These are phyloP conservation scores for Leccinum broughii DNA, from an alignment of 768 basidiomycete species.

Conservation along the genomic window DNA sequence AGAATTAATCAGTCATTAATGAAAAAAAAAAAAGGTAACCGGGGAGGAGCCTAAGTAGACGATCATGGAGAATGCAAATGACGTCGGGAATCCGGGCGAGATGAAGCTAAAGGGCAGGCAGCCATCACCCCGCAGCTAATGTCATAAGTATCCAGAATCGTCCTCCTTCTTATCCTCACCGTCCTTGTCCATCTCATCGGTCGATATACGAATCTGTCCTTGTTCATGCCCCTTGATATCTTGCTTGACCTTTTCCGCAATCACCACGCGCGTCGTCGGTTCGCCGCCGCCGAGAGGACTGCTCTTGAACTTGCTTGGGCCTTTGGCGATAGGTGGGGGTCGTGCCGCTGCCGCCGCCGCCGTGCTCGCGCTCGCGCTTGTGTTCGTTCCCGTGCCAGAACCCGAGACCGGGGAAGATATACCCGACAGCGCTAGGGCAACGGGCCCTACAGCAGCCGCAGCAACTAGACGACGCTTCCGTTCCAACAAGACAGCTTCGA, in stretches of 20 bases:
- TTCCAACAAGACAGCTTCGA: constrained; percentile 68
- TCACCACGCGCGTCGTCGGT: too few species aligned
- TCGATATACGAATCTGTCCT: constrained; percentile 28
- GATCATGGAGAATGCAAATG: neutral
- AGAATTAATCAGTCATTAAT: neutral
- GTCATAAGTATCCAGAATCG: constrained; percentile 31
- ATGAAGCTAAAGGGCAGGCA: too few species aligned
- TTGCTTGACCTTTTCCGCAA: constrained; percentile 52
- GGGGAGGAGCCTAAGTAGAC: too few species aligned
- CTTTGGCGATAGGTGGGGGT: constrained; percentile 38
- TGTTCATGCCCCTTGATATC: constrained; percentile 25
- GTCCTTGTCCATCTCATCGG: constrained; percentile 36
- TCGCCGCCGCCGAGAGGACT: too few species aligned
- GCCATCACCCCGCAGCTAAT: neutral
- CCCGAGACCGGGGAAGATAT: neutral
- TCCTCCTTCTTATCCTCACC: constrained; percentile 38
- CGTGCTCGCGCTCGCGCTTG: neutral
- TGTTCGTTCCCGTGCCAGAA: neutral
- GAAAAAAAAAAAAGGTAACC: neutral
- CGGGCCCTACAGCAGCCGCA: constrained; percentile 14
- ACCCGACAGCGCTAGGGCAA: neutral
- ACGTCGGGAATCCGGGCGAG: neutral
- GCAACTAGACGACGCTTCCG: constrained; percentile 55
- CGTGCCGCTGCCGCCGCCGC: constrained; percentile 4
- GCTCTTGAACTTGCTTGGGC: constrained; percentile 41